phyloP scores from a whole-genome alignment of 192 early-diverging fungal genomes.

The Chytriomyces sp. region DNA sequence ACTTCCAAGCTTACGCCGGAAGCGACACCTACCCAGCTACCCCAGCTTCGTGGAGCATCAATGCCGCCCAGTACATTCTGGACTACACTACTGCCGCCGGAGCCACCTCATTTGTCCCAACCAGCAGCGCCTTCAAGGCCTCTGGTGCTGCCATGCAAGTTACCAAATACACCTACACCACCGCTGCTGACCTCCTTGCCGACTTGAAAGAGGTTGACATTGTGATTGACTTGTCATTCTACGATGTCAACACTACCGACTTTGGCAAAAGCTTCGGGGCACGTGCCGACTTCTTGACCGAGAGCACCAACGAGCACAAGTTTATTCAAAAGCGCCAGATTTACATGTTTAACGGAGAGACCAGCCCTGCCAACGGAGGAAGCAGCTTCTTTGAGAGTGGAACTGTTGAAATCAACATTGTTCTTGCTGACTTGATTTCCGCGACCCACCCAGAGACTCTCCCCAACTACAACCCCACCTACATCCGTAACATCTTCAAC shows the following conservation, averaged over 20 bases:
- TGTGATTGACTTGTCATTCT: conserved; percentile 40
- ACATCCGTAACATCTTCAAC: conserved; percentile 39
- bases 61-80: conserved; percentile 55
- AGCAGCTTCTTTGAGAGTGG: conserved; percentile 38
- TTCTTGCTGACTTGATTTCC: conserved; percentile 40
- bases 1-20: conserved; percentile 12
- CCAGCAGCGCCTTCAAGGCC: conserved; percentile 4
- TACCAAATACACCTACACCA: conserved; percentile 32
- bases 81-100: conserved; percentile 48
- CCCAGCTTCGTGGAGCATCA: conserved; percentile 50
- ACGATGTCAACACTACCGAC: conserved; percentile 28
- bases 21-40: conserved; percentile 15
- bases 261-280: conserved; percentile 11
- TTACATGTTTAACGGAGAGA: conserved; percentile 27
- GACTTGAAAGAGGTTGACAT: conserved; percentile 39
- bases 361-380: conserved; percentile 30
- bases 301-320: conserved; percentile 33
- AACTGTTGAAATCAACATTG: conserved; percentile 36
- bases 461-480: conserved; percentile 33
- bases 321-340: conserved; percentile 44
- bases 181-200: conserved; percentile 30
- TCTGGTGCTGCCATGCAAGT: conserved; percentile 11
- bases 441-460: conserved; percentile 30
- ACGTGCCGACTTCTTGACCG: neutral
- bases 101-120: conserved; percentile 9